A percentile compares a stretch with the other conserved stretches of the same genome.
Conservation (phyloP, 306 rosid genomes). For the Sechiopsis laciniata region DNA sequence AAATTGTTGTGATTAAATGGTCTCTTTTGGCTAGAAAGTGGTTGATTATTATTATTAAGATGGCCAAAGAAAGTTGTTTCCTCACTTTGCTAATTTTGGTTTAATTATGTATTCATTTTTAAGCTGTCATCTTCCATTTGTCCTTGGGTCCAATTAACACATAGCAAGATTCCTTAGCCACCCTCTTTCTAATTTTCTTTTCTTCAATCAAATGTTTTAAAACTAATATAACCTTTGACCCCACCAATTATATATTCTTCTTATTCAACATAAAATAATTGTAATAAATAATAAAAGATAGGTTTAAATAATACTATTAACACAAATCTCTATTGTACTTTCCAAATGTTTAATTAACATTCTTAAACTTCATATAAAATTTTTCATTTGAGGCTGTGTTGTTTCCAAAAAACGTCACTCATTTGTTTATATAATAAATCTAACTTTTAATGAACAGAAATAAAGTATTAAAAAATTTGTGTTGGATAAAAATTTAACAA, state of each 20-base stretch:
- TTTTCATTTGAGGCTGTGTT: too few species aligned
- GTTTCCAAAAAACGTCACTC: too few species aligned
- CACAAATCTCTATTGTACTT: background rate
- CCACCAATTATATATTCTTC: background rate
- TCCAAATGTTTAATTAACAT: too few species aligned
- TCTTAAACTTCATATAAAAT: too few species aligned
- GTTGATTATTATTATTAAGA: background rate
- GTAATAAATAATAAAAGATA: background rate
- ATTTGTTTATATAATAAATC: too few species aligned
- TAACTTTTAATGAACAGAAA: too few species aligned
- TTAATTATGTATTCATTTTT: background rate
- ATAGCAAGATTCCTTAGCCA: background rate
- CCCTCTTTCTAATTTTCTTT: background rate
- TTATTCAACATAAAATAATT: background rate
- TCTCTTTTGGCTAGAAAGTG: conserved; percentile 6
- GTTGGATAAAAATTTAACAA: too few species aligned
- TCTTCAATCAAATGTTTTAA: background rate
- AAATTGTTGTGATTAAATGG: background rate
- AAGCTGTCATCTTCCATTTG: background rate
- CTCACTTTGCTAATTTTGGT: background rate
- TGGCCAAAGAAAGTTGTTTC: conserved; percentile 15
- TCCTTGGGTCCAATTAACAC: background rate
- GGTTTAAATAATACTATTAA: background rate
- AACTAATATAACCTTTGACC: background rate
- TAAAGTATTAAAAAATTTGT: too few species aligned